phyloP scores from a whole-genome alignment of 2,329 filamentous ascomycete genomes.

The Ascochyta viciae-villosae region DNA sequence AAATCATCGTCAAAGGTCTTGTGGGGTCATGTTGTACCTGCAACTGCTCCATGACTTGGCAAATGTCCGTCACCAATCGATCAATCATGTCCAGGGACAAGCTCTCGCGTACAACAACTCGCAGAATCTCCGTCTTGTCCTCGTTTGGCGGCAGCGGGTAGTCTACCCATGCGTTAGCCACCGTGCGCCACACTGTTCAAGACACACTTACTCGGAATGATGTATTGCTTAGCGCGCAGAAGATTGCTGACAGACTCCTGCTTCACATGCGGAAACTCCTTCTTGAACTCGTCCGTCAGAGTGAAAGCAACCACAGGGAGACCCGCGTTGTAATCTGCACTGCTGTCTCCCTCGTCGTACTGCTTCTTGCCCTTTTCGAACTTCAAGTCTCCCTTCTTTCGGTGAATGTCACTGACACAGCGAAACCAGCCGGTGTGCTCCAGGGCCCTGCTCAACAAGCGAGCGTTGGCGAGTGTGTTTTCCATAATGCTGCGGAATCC shows the following conservation, averaged over 20 bases:
- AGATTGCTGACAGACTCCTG: slow-evolving; percentile 69
- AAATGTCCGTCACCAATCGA: slow-evolving; percentile 67
- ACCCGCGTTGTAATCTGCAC: slow-evolving; percentile 67
- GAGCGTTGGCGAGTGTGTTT: slow-evolving; percentile 70
- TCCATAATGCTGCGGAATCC: slow-evolving; percentile 70
- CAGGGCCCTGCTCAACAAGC: slow-evolving; percentile 67
- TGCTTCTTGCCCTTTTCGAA: slow-evolving; percentile 53
- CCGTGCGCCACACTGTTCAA: slow-evolving; percentile 5
- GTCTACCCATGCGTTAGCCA: slow-evolving; percentile 50
- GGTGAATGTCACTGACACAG: slow-evolving; percentile 68
- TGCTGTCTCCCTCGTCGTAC: slow-evolving; percentile 57
- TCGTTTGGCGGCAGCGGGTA: slow-evolving; percentile 70
- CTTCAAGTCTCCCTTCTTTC: slow-evolving; percentile 58
- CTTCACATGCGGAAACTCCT: slow-evolving; percentile 67
- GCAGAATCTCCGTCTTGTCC: slow-evolving; percentile 68
- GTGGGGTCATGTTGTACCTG: slow-evolving; percentile 48
- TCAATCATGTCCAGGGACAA: slow-evolving; percentile 74
- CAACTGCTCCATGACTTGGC: slow-evolving; percentile 65
- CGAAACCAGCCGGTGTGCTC: slow-evolving; percentile 71
- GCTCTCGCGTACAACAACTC: slow-evolving; percentile 71
- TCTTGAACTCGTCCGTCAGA: slow-evolving; percentile 65
- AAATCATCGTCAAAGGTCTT: too few species aligned
- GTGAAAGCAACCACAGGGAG: slow-evolving; percentile 73
- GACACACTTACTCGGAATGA: slow-evolving; percentile 65
- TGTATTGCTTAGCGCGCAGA: slow-evolving; percentile 71